Base-by-base conservation (phyloP, 2,329 filamentous ascomycete genomes). In the Lasiodiplodia sp. region DNA sequence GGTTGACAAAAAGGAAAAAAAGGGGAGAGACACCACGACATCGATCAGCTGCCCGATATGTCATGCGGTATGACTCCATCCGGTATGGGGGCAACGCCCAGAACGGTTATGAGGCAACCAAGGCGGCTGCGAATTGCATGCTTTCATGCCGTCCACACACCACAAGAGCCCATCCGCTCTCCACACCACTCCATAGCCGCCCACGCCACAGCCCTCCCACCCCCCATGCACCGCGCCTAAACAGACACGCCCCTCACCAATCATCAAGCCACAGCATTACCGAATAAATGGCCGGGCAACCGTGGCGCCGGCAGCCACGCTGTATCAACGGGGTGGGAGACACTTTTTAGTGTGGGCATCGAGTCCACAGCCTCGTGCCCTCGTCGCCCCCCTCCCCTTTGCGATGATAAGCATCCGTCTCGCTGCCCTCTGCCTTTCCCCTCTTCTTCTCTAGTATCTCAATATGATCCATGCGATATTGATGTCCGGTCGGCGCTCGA, bases 221-320 rank as follows among this genome's bases (percentile, higher is more conserved):
- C 18, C 25, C 40, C 23, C 57, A 62, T 62, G 57, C 57, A 62
- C 31, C 40, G 57, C 57, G 57, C 57, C 57, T 49, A 34, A 49
- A 49, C 57, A 10, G 38, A 44, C 40, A n/a, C 40, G 40, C 40
- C 40, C 57, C 21, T 47, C 56, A 6, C 56, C 56, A 47, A 34
- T 47, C 40, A 47, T n/a, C 16, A 16, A 16, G n/a, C 40, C 40
- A 47, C 16, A n/a, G 40, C 40, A 47, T 47, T 47, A 12, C 16
- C 40, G 40, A 47, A 18, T 18, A 47, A n/a, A 18, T n/a, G 16
- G 40, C 40, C 40, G 40, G 40, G 40, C 40, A 47, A n/a, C 40
- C 40, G 40, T 28, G 28, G 28, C 28, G 28, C 28, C 40, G 40
- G 18, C 40, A 47, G 40, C 40, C 40, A 47, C 40, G 16, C 6